Percentiles rank a stretch among this genome's conserved stretches.
Evolutionary conservation across 2,329 filamentous ascomycete genomes (phyloP).

Genomic region (Fusarium tanahbumbuense): DNA sequence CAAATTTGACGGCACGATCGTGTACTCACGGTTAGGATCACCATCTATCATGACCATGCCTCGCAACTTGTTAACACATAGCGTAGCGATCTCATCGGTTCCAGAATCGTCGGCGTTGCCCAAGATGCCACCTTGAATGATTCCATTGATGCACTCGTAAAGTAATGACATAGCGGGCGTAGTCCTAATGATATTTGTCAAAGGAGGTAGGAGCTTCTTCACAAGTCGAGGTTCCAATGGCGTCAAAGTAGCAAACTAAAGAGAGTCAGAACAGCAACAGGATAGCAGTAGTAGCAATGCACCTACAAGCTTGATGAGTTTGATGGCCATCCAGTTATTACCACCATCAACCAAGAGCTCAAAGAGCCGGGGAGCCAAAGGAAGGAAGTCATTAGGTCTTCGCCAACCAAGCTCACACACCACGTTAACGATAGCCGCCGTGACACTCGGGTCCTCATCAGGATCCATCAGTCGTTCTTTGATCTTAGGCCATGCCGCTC

Average conservation of each 20-base stretch:
- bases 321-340: conserved; percentile 99
- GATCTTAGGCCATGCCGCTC: conserved; percentile 96
- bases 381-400: conserved; percentile 91
- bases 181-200: conserved; percentile 93
- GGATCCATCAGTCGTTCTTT: conserved; percentile 94
- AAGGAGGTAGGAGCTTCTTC: conserved; percentile 87
- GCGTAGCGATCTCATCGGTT: conserved; percentile 88
- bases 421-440: conserved; percentile 95
- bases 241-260: conserved; percentile 90
- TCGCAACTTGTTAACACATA: conserved; percentile 92
- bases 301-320: conserved; percentile 92
- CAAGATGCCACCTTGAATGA: conserved; percentile 95
- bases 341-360: conserved; percentile 90
- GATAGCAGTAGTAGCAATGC: neutral
- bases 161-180: conserved; percentile 98
- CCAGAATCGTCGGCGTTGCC: conserved; percentile 84
- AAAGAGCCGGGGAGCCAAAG: conserved; percentile 90
- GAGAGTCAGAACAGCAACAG: neutral
- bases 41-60: conserved; percentile 95
- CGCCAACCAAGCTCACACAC: conserved; percentile 96
- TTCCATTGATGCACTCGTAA: conserved; percentile 98
- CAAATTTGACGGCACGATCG: no score
- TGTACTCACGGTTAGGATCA: conserved; percentile 84
- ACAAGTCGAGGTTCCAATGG: conserved; percentile 91
- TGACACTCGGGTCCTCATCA: conserved; percentile 90